These are phyloP conservation scores for Amborella trichopoda DNA, from an alignment of 164 flowering plant genomes.

Conservation along the genomic window DNA sequence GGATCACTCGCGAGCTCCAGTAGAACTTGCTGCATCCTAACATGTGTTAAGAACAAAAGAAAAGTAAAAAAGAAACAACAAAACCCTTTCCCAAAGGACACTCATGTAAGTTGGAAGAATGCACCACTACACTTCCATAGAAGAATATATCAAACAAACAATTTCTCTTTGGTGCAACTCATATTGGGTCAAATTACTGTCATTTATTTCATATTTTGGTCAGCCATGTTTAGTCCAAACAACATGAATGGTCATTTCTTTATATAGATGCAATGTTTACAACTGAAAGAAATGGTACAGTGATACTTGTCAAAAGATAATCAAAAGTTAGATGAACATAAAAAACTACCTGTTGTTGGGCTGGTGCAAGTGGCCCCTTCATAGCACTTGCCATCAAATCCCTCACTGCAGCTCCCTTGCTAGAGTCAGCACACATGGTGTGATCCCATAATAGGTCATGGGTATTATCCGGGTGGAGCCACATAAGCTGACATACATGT, in stretches of 20 bases:
- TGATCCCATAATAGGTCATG: constrained; percentile 94
- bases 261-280: too few relatives aligned
- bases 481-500: constrained; percentile 49
- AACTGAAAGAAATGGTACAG: too few relatives aligned
- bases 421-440: constrained; percentile 98
- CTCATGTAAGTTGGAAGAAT: too few relatives aligned
- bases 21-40: constrained; percentile 49
- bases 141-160: too few relatives aligned
- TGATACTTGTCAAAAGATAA: not conserved
- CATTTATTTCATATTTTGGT: too few relatives aligned
- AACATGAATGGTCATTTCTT: too few relatives aligned
- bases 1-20: constrained; percentile 76
- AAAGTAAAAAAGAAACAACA: not conserved
- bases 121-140: too few relatives aligned
- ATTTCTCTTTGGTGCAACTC: too few relatives aligned
- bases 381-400: constrained; percentile 83
- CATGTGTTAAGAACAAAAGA: not conserved
- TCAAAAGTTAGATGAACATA: not conserved
- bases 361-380: constrained; percentile 76
- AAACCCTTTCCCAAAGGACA: not conserved
- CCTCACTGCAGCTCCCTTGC: constrained; percentile 81
- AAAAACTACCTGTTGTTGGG: constrained; percentile 62
- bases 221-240: too few relatives aligned
- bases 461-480: constrained; percentile 83
- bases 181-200: too few relatives aligned